These are phyloP conservation scores for Cladosporium austrohemisphaericum DNA, from an alignment of 2,329 filamentous ascomycete species.

Conservation along the genomic window DNA sequence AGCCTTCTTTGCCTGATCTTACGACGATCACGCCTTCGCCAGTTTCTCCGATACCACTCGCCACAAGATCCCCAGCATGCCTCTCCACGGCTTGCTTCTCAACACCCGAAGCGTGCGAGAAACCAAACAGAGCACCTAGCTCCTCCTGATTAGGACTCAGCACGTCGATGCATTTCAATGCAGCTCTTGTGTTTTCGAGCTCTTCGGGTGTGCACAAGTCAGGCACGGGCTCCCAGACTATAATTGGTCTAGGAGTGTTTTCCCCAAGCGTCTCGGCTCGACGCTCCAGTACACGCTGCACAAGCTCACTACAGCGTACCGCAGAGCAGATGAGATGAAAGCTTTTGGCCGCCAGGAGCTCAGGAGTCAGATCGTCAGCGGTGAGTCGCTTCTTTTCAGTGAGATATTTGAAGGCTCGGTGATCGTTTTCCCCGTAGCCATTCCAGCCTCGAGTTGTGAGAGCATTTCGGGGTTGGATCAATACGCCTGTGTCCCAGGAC, in stretches of 20 bases:
- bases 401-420: constrained; percentile 70
- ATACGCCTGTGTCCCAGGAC: constrained; percentile 70
- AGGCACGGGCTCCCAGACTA: constrained; percentile 95
- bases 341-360: constrained; percentile 66
- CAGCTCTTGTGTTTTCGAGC: constrained; percentile 50
- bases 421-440: constrained; percentile 63
- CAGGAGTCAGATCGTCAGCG: constrained; percentile 63
- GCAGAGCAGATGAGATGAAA: constrained; percentile 89
- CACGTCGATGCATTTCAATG: constrained; percentile 54
- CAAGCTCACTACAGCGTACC: constrained; percentile 69
- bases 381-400: constrained; percentile 83
- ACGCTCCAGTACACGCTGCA: constrained; percentile 62
- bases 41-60: constrained; percentile 28
- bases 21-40: constrained; percentile 58
- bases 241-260: constrained; percentile 50
- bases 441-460: constrained; percentile 92
- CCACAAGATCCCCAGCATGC: constrained; percentile 32
- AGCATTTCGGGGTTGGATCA: constrained; percentile 64
- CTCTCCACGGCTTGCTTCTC: constrained; percentile 38
- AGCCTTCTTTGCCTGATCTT: constrained; percentile 68
- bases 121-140: constrained; percentile 77
- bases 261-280: constrained; percentile 9
- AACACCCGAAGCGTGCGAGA: constrained; percentile 30
- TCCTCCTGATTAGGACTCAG: constrained; percentile 83
- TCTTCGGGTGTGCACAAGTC: constrained; percentile 74